phyloP scores from a whole-genome alignment of 805 yeast genomes.

The Wickerhamomyces chaumierensis region DNA sequence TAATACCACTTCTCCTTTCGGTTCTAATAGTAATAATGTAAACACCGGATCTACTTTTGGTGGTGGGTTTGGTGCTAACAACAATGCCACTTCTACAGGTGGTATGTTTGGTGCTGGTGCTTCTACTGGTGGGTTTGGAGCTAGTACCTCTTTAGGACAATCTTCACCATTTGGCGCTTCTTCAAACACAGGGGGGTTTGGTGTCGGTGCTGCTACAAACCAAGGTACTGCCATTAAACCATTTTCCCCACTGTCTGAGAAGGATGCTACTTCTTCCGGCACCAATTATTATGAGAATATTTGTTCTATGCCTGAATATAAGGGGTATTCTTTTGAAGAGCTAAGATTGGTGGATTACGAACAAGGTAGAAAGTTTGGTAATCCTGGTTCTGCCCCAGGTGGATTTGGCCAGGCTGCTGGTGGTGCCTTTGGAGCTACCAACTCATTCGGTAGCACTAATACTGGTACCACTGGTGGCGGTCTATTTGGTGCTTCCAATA shows the following conservation, averaged over 20 bases:
- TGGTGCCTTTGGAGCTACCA: conserved; percentile 27
- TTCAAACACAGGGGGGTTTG: conserved; percentile 10
- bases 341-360: conserved; percentile 82
- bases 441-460: no score
- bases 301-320: conserved; percentile 84
- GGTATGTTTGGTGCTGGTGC: conserved; percentile 31
- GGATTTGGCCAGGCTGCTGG: conserved; percentile 23
- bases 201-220: conserved; percentile 23
- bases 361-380: conserved; percentile 55
- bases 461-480: conserved; percentile 14
- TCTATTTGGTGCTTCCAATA: no score
- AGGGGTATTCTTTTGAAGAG: conserved; percentile 74
- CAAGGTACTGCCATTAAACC: conserved; percentile 69
- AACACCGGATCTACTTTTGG: conserved; percentile 16
- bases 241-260: conserved; percentile 58
- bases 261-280: conserved; percentile 46
- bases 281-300: conserved; percentile 61
- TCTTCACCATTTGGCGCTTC: conserved; percentile 31
- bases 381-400: conserved; percentile 19
- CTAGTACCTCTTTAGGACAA: conserved; percentile 3
- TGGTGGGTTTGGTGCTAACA: conserved; percentile 22
- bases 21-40: conserved; percentile 8
- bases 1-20: conserved; percentile 15
- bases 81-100: conserved; percentile 14
- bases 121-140: conserved; percentile 1